phyloP scores from a whole-genome alignment of 352 stramenopile species.

The Phytophthora cactorum region DNA sequence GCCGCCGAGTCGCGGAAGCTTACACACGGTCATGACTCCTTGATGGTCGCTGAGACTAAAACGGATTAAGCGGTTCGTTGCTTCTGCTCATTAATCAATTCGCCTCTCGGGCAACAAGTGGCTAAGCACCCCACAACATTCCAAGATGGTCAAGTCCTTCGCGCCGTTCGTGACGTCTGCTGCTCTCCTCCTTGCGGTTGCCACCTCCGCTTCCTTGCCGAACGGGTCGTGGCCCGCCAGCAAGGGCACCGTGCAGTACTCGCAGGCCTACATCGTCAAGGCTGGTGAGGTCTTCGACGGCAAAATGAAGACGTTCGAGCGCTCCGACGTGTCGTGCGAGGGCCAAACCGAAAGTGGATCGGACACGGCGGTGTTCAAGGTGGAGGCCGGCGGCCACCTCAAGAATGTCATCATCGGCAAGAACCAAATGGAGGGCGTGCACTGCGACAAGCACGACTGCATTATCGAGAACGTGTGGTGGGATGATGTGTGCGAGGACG shows the following conservation, averaged over 20 bases:
- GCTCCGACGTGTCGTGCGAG: slow-evolving; percentile 44
- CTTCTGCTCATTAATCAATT: too few species aligned
- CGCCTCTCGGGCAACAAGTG: too few species aligned
- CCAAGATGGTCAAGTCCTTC: too few species aligned
- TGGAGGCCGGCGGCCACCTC: slow-evolving; percentile 24
- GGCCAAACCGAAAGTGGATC: slow-evolving; percentile 32
- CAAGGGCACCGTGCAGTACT: slow-evolving; percentile 20
- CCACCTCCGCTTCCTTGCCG: slow-evolving; percentile 21
- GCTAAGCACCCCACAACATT: too few species aligned
- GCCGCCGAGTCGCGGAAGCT: too few species aligned
- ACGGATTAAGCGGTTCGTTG: too few species aligned
- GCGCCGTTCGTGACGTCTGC: slow-evolving; percentile 9
- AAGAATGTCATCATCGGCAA: slow-evolving; percentile 27
- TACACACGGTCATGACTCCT: too few species aligned
- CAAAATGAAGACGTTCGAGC: slow-evolving; percentile 62
- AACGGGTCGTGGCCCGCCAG: slow-evolving; percentile 23
- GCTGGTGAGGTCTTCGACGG: slow-evolving; percentile 23
- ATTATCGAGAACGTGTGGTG: slow-evolving; percentile 21
- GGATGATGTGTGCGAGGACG: slow-evolving; percentile 29
- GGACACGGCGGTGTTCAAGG: slow-evolving; percentile 38
- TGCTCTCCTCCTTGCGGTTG: slow-evolving; percentile 9
- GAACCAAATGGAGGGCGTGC: slow-evolving; percentile 21
- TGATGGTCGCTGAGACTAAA: too few species aligned
- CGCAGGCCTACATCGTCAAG: slow-evolving; percentile 12
- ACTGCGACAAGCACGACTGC: slow-evolving; percentile 23